phyloP scores from a whole-genome alignment of 495 filamentous ascomycete species.

The Penicillium lividum region DNA sequence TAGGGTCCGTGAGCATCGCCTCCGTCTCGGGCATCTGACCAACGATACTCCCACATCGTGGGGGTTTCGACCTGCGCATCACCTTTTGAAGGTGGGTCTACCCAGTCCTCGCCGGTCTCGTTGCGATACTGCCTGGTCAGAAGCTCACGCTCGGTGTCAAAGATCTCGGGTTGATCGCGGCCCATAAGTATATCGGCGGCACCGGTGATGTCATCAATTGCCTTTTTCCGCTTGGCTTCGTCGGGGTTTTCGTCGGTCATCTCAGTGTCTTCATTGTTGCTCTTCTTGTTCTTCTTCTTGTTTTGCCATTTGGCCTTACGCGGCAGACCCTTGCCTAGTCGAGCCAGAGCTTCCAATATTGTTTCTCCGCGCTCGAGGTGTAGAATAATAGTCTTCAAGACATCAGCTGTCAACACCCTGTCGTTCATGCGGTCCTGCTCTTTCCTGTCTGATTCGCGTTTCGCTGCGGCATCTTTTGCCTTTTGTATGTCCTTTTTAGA shows the following conservation, averaged over 20 bases:
- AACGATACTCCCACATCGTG: slow-evolving; percentile 85
- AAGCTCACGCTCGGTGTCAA: slow-evolving; percentile 83
- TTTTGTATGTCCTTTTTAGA: slow-evolving; percentile 90
- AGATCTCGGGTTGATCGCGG: slow-evolving; percentile 81
- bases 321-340: slow-evolving; percentile 69
- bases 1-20: slow-evolving; percentile 83
- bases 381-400: slow-evolving; percentile 69
- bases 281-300: slow-evolving; percentile 56
- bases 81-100: slow-evolving; percentile 53
- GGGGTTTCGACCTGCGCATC: slow-evolving; percentile 31
- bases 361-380: slow-evolving; percentile 83
- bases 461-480: slow-evolving; percentile 85
- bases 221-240: slow-evolving; percentile 65
- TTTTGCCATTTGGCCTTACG: slow-evolving; percentile 63
- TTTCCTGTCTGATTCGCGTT: slow-evolving; percentile 73
- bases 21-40: slow-evolving; percentile 85
- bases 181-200: slow-evolving; percentile 83
- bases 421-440: slow-evolving; percentile 72
- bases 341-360: slow-evolving; percentile 80
- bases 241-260: slow-evolving; percentile 82
- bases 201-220: slow-evolving; percentile 80
- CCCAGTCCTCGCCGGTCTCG: slow-evolving; percentile 92
- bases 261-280: slow-evolving; percentile 49
- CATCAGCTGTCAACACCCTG: slow-evolving; percentile 69
- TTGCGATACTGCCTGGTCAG: slow-evolving; percentile 77